Conservation (phyloP, 2,329 filamentous ascomycete genomes). For the Pyrenochaeta sp. region DNA sequence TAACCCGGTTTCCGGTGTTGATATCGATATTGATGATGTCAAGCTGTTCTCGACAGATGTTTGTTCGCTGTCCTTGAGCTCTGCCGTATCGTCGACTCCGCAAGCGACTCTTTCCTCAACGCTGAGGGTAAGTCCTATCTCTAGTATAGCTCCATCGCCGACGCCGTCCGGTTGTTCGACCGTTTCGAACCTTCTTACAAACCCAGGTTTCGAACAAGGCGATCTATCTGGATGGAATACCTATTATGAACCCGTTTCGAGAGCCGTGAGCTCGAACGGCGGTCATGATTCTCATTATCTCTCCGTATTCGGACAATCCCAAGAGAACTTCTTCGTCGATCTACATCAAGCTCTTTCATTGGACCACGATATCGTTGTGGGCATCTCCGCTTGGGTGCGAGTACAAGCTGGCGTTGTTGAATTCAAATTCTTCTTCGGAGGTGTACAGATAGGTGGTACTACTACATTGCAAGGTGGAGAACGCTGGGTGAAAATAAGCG, state of each 20-base stretch:
- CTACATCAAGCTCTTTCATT: not conserved
- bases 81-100: no score
- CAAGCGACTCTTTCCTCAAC: not conserved
- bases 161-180: not conserved
- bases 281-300: not conserved
- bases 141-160: not conserved
- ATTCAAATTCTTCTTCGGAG: no score
- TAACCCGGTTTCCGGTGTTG: no score
- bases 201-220: not conserved
- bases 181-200: not conserved
- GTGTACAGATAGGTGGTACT: no score
- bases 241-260: not conserved
- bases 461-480: not conserved
- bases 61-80: no score
- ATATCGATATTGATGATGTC: no score
- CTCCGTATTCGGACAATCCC: not conserved
- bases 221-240: not conserved
- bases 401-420: not conserved
- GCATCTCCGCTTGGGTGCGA: not conserved
- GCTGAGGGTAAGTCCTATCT: not conserved
- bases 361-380: not conserved
- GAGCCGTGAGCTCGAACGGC: not conserved
- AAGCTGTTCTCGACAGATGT: no score
- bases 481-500: not conserved
- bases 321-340: not conserved